phyloP scores from a whole-genome alignment of 768 basidiomycete species.

The Calocybe gangraenosa region DNA sequence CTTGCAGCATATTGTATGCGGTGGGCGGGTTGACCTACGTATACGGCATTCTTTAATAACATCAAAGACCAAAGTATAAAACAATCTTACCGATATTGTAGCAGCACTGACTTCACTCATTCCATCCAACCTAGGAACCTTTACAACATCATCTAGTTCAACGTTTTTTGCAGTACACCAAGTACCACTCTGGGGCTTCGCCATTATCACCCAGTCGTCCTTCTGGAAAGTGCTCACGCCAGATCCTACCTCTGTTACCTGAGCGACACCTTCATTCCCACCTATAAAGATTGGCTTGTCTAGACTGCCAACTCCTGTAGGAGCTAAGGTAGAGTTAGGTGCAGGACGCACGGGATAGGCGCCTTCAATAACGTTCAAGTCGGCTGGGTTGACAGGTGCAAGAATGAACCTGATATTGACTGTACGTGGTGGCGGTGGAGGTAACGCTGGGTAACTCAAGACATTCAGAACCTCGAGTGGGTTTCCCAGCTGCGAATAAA shows the following conservation, averaged over 20 bases:
- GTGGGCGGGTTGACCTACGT: constrained; percentile 77
- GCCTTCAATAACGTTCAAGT: constrained; percentile 77
- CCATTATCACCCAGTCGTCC: constrained; percentile 75
- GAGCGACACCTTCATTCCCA: constrained; percentile 76
- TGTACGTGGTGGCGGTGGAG: constrained; percentile 50
- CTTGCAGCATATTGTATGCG: constrained; percentile 76
- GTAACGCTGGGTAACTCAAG: constrained; percentile 46
- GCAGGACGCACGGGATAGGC: constrained; percentile 70
- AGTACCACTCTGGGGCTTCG: constrained; percentile 66
- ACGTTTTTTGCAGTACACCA: constrained; percentile 64
- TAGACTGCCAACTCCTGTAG: constrained; percentile 26
- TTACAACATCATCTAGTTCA: constrained; percentile 50
- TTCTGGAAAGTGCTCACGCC: constrained; percentile 43
- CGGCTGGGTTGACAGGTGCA: constrained; percentile 78
- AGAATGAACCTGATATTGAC: constrained; percentile 66
- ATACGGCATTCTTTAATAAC: not conserved
- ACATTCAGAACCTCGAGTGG: constrained; percentile 57
- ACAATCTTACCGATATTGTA: constrained; percentile 58
- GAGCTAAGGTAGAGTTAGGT: constrained; percentile 29
- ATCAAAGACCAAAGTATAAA: not conserved
- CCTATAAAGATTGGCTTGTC: constrained; percentile 48
- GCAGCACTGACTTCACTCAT: constrained; percentile 67
- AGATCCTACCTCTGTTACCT: constrained; percentile 56
- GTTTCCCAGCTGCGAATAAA: constrained; percentile 58
- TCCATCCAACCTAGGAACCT: constrained; percentile 42